Evolutionary conservation across 345 rosid genomes (phyloP).

Genomic region (Populus tremula): DNA sequence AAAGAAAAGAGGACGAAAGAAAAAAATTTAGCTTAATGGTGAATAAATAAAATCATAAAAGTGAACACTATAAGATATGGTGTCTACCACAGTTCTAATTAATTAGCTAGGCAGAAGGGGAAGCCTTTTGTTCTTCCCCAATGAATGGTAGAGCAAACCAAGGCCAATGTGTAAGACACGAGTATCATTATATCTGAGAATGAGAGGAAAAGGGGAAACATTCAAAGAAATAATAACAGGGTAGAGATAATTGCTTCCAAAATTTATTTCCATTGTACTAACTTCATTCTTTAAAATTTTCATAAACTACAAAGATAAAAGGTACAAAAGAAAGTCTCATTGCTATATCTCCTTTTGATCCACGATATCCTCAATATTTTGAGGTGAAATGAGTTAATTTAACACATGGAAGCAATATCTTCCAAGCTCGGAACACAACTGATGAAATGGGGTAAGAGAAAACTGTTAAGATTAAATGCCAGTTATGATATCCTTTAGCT

Average conservation of each 20-base stretch:
- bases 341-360: neutral
- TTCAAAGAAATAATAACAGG: neutral
- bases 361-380: neutral
- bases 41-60: neutral
- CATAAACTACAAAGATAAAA: neutral
- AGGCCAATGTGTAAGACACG: neutral
- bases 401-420: neutral
- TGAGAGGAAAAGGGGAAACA: neutral
- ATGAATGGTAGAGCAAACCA: neutral
- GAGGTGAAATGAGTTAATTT: neutral
- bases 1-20: slow-evolving; percentile 10
- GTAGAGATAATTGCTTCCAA: neutral
- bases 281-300: neutral
- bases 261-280: neutral
- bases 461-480: neutral
- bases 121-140: neutral
- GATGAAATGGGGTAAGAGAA: neutral
- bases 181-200: neutral
- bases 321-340: neutral
- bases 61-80: neutral
- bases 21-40: neutral
- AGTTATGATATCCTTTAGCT: neutral
- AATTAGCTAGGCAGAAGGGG: neutral
- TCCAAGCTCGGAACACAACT: neutral
- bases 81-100: neutral